Conservation (phyloP, 2,329 filamentous ascomycete species). For the Paraphaeosphaeria sporulosa region DNA sequence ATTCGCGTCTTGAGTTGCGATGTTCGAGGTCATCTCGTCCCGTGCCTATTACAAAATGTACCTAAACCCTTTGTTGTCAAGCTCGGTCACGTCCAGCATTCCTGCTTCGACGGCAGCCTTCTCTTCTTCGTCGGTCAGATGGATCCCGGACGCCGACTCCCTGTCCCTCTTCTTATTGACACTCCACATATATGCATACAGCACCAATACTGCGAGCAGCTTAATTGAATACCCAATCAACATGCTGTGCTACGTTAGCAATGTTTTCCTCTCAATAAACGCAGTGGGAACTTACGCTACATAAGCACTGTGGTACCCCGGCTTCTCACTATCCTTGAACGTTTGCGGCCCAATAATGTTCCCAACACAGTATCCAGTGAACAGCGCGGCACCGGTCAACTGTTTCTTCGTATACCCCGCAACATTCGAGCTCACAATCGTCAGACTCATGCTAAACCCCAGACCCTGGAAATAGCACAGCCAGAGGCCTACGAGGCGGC, state of each 20-base stretch:
- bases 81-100: conserved; percentile 64
- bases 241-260: conserved; percentile 51
- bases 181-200: conserved; percentile 64
- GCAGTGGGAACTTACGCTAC: conserved; percentile 48
- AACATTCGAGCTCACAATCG: conserved; percentile 62
- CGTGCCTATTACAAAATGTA: conserved; percentile 53
- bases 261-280: not conserved
- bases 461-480: conserved; percentile 63
- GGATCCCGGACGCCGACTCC: conserved; percentile 48
- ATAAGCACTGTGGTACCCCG: conserved; percentile 59
- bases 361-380: conserved; percentile 62
- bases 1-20: not conserved
- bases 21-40: not conserved
- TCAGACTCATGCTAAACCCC: conserved; percentile 62
- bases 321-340: conserved; percentile 59
- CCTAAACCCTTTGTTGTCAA: conserved; percentile 63
- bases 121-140: conserved; percentile 52
- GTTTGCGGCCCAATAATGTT: conserved; percentile 65
- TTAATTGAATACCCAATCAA: conserved; percentile 64
- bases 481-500: conserved; percentile 64
- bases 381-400: conserved; percentile 59
- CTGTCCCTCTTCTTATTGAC: conserved; percentile 63
- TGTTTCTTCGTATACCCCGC: conserved; percentile 65
- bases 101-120: conserved; percentile 61
- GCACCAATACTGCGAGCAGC: conserved; percentile 56